A percentile compares a stretch with the other conserved stretches of the same genome.
Evolutionary conservation across 208 protist species (phyloP).

Genomic region (Acanthamoeba triangularis): DNA sequence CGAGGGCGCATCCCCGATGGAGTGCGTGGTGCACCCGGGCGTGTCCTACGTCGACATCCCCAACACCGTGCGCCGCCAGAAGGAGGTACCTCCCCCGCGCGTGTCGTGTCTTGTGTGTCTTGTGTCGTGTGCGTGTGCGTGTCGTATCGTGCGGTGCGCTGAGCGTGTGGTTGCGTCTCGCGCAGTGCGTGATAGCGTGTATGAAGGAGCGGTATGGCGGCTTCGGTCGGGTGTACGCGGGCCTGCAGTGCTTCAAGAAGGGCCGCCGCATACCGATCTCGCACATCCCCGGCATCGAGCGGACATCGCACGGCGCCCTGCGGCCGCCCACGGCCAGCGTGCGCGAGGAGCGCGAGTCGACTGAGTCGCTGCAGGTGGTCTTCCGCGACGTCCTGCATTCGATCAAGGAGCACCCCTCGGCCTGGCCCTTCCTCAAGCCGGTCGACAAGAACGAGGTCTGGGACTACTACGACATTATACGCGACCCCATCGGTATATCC

Average conservation of each 20-base stretch:
- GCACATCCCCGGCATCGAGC: constrained; percentile 12
- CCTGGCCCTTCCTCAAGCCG: constrained; percentile 88
- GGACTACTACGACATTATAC: constrained; percentile 88
- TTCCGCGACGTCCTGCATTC: background rate
- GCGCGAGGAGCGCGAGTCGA: background rate
- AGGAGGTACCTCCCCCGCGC: background rate
- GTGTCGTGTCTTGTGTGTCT: background rate
- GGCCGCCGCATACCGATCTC: constrained; percentile 15
- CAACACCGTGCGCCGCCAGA: background rate
- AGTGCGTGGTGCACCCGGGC: constrained; percentile 39
- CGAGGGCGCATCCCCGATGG: constrained; percentile 87
- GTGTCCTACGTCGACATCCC: constrained; percentile 46
- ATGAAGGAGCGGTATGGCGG: background rate
- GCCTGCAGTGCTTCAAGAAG: constrained; percentile 37
- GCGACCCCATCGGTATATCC: constrained; percentile 84
- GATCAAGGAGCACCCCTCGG: background rate
- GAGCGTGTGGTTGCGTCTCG: background rate
- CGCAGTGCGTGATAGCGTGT: background rate
- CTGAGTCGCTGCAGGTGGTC: constrained; percentile 1
- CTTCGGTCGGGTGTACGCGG: background rate
- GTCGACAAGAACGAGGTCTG: constrained; percentile 82
- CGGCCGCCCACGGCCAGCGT: background rate
- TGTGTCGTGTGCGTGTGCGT: no score
- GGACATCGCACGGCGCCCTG: background rate
- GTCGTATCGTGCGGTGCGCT: no score